A percentile compares a stretch with the other conserved stretches of the same genome.
phyloP scores from a whole-genome alignment of 805 yeast species.

The Schwanniomyces vanrijiae region DNA sequence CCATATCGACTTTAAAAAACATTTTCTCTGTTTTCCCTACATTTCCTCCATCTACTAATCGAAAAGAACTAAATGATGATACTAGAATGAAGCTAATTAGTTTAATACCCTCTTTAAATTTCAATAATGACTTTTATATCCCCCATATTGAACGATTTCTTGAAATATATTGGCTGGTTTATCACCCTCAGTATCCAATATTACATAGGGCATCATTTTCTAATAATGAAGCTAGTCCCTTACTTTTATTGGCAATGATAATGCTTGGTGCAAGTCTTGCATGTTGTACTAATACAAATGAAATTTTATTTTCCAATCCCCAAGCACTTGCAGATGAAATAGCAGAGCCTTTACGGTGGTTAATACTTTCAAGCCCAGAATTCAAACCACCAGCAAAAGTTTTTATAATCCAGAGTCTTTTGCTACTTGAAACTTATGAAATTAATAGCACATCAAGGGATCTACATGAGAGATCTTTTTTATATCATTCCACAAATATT shows the following conservation, averaged over 20 bases:
- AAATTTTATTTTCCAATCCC: constrained; percentile 11
- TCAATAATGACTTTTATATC: constrained; percentile 15
- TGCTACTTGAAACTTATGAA: constrained; percentile 71
- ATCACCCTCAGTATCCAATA: constrained; percentile 58
- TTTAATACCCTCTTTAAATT: constrained; percentile 15
- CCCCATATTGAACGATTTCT: constrained; percentile 18
- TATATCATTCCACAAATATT: constrained; percentile 77
- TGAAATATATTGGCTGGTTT: constrained; percentile 53
- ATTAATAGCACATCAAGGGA: constrained; percentile 62
- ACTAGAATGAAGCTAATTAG: constrained; percentile 9
- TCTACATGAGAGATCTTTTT: constrained; percentile 73
- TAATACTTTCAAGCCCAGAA: constrained; percentile 63
- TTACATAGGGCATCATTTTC: constrained; percentile 60
- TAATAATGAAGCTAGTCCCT: constrained; percentile 44
- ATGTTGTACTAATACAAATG: constrained; percentile 22
- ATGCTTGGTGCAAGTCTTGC: constrained; percentile 52
- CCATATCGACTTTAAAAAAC: constrained; percentile 16
- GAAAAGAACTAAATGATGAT: constrained; percentile 13
- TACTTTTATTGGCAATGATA: constrained; percentile 54
- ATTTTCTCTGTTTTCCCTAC: constrained; percentile 17
- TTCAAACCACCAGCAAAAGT: constrained; percentile 73
- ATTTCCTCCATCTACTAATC: constrained; percentile 15
- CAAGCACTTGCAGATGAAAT: constrained; percentile 44
- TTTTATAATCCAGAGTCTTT: constrained; percentile 71
- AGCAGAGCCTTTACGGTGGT: constrained; percentile 63